phyloP scores from a whole-genome alignment of 371 early-diverging fungal genomes.

The Rhizopus stolonifer region DNA sequence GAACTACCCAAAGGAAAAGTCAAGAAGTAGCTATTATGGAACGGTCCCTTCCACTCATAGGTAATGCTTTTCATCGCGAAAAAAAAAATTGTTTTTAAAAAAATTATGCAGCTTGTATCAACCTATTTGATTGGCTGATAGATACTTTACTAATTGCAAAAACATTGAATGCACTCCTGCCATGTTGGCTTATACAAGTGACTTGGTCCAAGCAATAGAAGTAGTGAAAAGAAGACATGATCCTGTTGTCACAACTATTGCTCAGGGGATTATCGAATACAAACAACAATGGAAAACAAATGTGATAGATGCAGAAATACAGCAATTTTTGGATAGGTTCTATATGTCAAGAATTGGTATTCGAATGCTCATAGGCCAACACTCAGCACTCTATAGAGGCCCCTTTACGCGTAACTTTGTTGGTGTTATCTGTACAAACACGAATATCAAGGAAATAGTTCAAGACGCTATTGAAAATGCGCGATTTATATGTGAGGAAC shows the following conservation, averaged over 20 bases:
- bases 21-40: neutral
- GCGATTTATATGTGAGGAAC: constrained; percentile 90
- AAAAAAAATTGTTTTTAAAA: too few species aligned
- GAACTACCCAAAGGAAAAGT: constrained; percentile 23
- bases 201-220: constrained; percentile 85
- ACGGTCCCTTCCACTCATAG: constrained; percentile 2
- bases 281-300: constrained; percentile 66
- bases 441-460: constrained; percentile 77
- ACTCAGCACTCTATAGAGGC: constrained; percentile 72
- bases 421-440: constrained; percentile 93
- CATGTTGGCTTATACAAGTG: constrained; percentile 73
- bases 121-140: constrained; percentile 11
- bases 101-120: constrained; percentile 17
- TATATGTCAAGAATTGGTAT: constrained; percentile 97
- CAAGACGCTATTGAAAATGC: constrained; percentile 94
- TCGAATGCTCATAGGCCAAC: constrained; percentile 90
- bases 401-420: constrained; percentile 78
- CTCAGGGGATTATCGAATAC: constrained; percentile 92
- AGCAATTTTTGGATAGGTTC: constrained; percentile 93
- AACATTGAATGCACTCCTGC: constrained; percentile 68
- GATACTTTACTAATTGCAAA: constrained; percentile 62
- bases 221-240: constrained; percentile 92
- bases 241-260: constrained; percentile 91
- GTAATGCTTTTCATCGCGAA: neutral
- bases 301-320: constrained; percentile 78